Evolutionary conservation across 768 basidiomycete genomes (phyloP).

Genomic region (Hirschioporus abietinus): DNA sequence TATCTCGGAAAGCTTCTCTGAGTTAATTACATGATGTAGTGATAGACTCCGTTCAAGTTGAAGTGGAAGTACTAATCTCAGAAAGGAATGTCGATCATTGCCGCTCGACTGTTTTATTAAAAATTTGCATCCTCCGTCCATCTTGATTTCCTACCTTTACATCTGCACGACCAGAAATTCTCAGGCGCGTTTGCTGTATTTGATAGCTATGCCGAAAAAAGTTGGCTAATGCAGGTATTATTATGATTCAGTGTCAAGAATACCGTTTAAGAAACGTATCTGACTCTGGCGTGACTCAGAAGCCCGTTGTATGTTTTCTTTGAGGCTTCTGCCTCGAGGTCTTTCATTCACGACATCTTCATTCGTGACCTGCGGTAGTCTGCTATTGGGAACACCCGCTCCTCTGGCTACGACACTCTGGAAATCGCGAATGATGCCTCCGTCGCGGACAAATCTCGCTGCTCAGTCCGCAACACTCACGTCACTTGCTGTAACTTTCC

Average conservation of each 20-base stretch:
- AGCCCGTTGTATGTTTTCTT: neutral
- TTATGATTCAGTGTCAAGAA: neutral
- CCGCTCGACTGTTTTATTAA: too few species aligned
- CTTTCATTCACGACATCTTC: neutral
- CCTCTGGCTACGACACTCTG: constrained; percentile 3
- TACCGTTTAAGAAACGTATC: neutral
- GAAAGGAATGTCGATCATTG: too few species aligned
- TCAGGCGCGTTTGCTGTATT: neutral
- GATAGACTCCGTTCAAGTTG: too few species aligned
- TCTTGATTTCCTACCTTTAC: too few species aligned
- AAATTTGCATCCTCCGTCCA: too few species aligned
- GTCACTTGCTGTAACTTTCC: constrained; percentile 52
- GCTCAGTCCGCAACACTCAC: neutral
- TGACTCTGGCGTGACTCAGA: neutral
- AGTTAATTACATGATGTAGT: too few species aligned
- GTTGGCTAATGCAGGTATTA: neutral
- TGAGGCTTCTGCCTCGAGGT: neutral
- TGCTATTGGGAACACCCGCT: neutral
- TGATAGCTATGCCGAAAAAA: neutral
- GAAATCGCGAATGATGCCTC: neutral
- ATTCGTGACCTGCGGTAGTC: neutral
- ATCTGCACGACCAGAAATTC: too few species aligned
- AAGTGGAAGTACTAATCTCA: too few species aligned
- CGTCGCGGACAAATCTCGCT: neutral
- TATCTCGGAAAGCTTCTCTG: too few species aligned